These are phyloP conservation scores for Kalmanozyma brasiliensis DNA, from an alignment of 1,284 basidiomycete species.

Conservation along the genomic window DNA sequence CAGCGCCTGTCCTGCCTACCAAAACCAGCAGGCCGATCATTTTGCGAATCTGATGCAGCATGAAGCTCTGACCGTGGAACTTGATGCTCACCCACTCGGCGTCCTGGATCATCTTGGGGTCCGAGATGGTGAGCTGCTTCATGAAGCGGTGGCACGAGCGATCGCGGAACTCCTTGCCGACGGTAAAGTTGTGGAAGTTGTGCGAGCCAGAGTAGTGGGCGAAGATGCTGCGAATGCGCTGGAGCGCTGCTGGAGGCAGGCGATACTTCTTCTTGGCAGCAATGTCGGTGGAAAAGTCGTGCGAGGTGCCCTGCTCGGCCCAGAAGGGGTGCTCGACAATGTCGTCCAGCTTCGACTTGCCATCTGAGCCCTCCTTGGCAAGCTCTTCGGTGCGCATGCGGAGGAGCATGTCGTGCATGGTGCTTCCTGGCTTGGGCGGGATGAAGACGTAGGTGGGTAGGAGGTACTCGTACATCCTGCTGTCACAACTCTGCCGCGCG, in stretches of 20 bases:
- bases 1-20: slow-evolving; percentile 55
- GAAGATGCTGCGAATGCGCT: slow-evolving; percentile 54
- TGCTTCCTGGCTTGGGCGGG: slow-evolving; percentile 80
- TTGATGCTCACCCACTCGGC: slow-evolving; percentile 95
- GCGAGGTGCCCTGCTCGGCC: slow-evolving; percentile 40
- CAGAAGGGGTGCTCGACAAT: slow-evolving; percentile 64
- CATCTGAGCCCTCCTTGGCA: slow-evolving; percentile 8
- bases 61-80: slow-evolving; percentile 97
- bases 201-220: slow-evolving; percentile 53
- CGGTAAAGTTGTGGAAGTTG: slow-evolving; percentile 98
- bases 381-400: slow-evolving; percentile 28
- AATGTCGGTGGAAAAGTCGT: slow-evolving; percentile 55
- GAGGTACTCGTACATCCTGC: slow-evolving; percentile 95
- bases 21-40: slow-evolving; percentile 93
- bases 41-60: slow-evolving; percentile 96
- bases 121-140: slow-evolving; percentile 58
- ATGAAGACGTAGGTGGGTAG: slow-evolving; percentile 93
- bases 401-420: slow-evolving; percentile 61
- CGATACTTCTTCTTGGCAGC: slow-evolving; percentile 60
- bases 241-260: slow-evolving; percentile 35
- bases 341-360: slow-evolving; percentile 13
- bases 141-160: slow-evolving; percentile 78
- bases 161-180: slow-evolving; percentile 85
- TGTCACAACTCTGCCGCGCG: slow-evolving; percentile 79
- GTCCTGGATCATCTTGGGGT: slow-evolving; percentile 77